phyloP scores from a whole-genome alignment of 257 asterid genomes.

The Solanum appendiculatum region DNA sequence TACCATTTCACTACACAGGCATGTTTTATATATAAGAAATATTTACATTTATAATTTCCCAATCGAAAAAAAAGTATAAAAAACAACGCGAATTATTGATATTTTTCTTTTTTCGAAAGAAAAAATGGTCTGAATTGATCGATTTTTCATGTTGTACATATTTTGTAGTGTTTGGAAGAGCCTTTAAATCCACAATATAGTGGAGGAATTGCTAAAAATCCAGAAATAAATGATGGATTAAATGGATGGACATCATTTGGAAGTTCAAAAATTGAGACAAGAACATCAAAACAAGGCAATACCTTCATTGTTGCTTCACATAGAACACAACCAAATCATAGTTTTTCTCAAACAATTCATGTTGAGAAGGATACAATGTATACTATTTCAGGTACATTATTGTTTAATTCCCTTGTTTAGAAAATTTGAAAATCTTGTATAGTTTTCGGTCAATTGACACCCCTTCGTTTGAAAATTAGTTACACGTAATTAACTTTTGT shows the following conservation, averaged over 20 bases:
- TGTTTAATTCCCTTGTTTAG: background rate
- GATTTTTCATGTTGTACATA: background rate
- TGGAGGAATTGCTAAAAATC: slow-evolving; percentile 56
- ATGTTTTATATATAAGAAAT: background rate
- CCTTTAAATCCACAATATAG: slow-evolving; percentile 44
- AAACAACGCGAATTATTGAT: background rate
- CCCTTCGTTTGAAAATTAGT: background rate
- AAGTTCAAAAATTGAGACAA: slow-evolving; percentile 13
- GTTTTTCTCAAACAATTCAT: slow-evolving; percentile 28
- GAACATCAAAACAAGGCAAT: slow-evolving; percentile 30
- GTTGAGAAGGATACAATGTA: slow-evolving; percentile 34
- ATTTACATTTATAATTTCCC: background rate
- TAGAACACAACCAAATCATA: slow-evolving; percentile 18
- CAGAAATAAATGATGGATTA: slow-evolving; percentile 42
- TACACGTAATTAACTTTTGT: background rate
- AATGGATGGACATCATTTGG: slow-evolving; percentile 45
- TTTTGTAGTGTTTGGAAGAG: slow-evolving; percentile 32
- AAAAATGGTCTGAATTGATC: background rate
- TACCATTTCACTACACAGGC: slow-evolving; percentile 20
- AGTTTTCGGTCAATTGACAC: background rate
- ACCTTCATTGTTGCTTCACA: slow-evolving; percentile 27
- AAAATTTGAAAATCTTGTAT: background rate
- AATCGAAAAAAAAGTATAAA: background rate
- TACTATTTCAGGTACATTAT: slow-evolving; percentile 44
- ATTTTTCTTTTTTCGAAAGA: too few relatives aligned